Conservation (phyloP, 495 filamentous ascomycete species). For the Penicillium steckii region DNA sequence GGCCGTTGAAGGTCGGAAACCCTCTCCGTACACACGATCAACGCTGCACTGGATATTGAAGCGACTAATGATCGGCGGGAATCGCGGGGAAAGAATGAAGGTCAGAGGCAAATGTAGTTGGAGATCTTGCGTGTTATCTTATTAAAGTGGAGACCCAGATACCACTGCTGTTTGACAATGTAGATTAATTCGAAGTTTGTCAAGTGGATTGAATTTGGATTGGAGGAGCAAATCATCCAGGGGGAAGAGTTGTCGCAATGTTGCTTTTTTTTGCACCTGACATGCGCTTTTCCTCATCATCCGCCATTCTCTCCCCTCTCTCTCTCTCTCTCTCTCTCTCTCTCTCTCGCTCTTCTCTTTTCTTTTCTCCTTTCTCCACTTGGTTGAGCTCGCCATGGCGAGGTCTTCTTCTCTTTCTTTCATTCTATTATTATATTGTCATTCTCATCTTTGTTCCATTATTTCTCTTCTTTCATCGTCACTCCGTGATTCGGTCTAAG, state of each 20-base stretch:
- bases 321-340: neutral
- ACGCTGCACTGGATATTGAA: neutral
- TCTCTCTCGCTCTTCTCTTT: neutral
- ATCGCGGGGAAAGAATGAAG: conserved; percentile 10
- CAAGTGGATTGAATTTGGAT: no score
- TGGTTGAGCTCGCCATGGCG: neutral
- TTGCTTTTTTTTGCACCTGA: conserved; percentile 16
- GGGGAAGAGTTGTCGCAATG: no score
- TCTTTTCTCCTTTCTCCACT: no score
- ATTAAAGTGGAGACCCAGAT: conserved; percentile 6
- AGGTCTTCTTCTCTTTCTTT: neutral
- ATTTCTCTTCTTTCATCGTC: neutral
- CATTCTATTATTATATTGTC: neutral
- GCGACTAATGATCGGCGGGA: conserved; percentile 3
- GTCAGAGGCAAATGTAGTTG: no score
- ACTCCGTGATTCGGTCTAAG: neutral
- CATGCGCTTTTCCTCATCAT: conserved; percentile 9
- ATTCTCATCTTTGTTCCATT: no score
- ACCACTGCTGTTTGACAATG: no score
- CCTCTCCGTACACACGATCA: neutral
- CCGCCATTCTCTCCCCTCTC: neutral
- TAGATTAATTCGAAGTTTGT: no score
- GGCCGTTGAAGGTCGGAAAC: neutral
- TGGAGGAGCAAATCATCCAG: no score
- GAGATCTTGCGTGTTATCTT: no score